Percentiles rank a stretch among this genome's conserved stretches.
Conservation (phyloP, 2,329 filamentous ascomycete species). For the Venturia asperata region DNA sequence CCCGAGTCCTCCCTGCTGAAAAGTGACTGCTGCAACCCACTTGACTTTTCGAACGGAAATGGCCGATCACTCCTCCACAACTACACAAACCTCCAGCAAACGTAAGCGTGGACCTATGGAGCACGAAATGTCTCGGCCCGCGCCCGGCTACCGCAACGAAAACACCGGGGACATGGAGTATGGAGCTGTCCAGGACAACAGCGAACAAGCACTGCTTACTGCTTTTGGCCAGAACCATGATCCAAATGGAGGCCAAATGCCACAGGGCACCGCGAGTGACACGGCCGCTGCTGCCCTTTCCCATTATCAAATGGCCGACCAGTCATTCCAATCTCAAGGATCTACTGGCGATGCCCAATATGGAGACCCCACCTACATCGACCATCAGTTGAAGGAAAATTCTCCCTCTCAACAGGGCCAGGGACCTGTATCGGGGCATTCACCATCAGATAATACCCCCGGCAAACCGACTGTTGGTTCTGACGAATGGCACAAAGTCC, state of each 20-base stretch:
- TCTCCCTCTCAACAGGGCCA: slow-evolving; percentile 43
- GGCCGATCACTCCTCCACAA: slow-evolving; percentile 13
- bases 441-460: slow-evolving; percentile 25
- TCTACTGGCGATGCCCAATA: slow-evolving; percentile 35
- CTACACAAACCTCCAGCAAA: slow-evolving; percentile 18
- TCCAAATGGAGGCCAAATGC: slow-evolving; percentile 40
- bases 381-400: slow-evolving; percentile 28
- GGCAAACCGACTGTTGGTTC: slow-evolving; percentile 85
- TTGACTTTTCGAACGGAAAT: background rate
- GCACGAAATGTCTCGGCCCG: slow-evolving; percentile 12
- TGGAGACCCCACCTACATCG: slow-evolving; percentile 29
- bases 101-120: slow-evolving; percentile 21
- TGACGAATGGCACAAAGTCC: slow-evolving; percentile 95
- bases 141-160: slow-evolving; percentile 26
- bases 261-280: slow-evolving; percentile 42
- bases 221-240: slow-evolving; percentile 28
- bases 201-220: slow-evolving; percentile 28
- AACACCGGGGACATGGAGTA: slow-evolving; percentile 31
- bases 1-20: slow-evolving; percentile 10
- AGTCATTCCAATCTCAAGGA: slow-evolving; percentile 44
- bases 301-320: slow-evolving; percentile 50
- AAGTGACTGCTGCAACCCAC: background rate
- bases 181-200: slow-evolving; percentile 24
- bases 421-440: slow-evolving; percentile 36
- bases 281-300: slow-evolving; percentile 53